A percentile compares a stretch with the other conserved stretches of the same genome.
phyloP scores from a whole-genome alignment of 2,329 filamentous ascomycete genomes.

The Pseudogymnoascus sp. region DNA sequence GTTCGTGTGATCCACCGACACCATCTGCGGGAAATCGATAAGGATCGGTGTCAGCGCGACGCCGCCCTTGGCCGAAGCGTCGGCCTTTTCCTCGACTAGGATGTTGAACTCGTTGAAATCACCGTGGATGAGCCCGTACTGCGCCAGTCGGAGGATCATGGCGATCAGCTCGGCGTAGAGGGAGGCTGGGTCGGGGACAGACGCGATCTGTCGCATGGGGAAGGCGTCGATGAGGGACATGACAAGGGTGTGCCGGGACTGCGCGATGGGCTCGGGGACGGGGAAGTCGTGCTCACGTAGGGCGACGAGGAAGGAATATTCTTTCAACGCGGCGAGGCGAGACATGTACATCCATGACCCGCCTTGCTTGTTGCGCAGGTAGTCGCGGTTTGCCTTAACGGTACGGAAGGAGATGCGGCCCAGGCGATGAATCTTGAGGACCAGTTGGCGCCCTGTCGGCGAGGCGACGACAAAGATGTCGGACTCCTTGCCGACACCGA shows the following conservation, averaged over 20 bases:
- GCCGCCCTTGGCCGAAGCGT: conserved; percentile 29
- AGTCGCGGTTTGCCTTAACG: conserved; percentile 93
- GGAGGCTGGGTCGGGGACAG: conserved; percentile 72
- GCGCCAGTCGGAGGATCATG: conserved; percentile 75
- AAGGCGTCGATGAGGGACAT: conserved; percentile 93
- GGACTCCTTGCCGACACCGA: conserved; percentile 95
- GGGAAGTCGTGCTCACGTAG: conserved; percentile 77
- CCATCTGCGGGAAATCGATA: conserved; percentile 98
- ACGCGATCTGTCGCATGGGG: conserved; percentile 79
- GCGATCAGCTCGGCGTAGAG: conserved; percentile 88
- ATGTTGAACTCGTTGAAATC: conserved; percentile 99
- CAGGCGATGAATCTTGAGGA: conserved; percentile 92
- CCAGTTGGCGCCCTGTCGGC: conserved; percentile 64
- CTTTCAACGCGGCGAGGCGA: conserved; percentile 83
- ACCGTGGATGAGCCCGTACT: conserved; percentile 86
- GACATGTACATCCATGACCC: conserved; percentile 99
- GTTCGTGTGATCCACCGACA: conserved; percentile 88
- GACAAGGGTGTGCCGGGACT: conserved; percentile 90
- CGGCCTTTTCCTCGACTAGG: conserved; percentile 68
- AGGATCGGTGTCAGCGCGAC: conserved; percentile 63
- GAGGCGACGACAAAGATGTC: conserved; percentile 93
- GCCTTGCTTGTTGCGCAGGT: conserved; percentile 71
- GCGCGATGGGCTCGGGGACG: conserved; percentile 78
- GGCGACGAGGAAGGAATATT: conserved; percentile 89
- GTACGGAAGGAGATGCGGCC: conserved; percentile 95